These are phyloP conservation scores for Fusarium chuoi DNA, from an alignment of 2,329 filamentous ascomycete genomes.

Conservation along the genomic window DNA sequence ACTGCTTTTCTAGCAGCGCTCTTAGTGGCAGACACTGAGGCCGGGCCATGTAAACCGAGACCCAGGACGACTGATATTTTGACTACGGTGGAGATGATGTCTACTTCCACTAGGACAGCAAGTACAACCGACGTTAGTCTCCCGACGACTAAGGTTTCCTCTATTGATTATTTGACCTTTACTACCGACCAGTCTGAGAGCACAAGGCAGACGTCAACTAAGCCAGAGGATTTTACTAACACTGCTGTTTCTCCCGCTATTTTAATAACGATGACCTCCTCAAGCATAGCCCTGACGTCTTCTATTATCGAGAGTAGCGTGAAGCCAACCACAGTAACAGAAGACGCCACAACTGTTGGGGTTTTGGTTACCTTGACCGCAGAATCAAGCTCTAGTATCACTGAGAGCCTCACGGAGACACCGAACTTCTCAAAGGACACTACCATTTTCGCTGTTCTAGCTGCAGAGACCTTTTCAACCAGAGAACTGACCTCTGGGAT, in stretches of 20 bases:
- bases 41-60: not conserved
- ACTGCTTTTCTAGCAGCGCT: not conserved
- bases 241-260: not conserved
- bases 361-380: rapidly evolving
- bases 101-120: too few relatives aligned
- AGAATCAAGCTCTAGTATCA: not conserved
- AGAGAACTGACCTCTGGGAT: not conserved
- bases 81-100: rapidly evolving
- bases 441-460: not conserved
- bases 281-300: not conserved
- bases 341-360: not conserved
- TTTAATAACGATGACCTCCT: not conserved
- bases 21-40: rapidly evolving
- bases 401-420: rapidly evolving
- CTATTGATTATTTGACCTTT: not conserved
- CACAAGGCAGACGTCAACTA: not conserved
- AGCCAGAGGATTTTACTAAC: not conserved
- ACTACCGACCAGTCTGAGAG: not conserved
- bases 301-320: not conserved
- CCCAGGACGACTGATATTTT: rapidly evolving
- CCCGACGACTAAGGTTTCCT: not conserved
- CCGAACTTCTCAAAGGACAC: rapidly evolving
- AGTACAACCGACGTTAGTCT: not conserved
- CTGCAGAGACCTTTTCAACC: not conserved
- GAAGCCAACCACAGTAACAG: not conserved